Evolutionary conservation across 192 early-diverging fungal genomes (phyloP).

Genomic region (Umbelopsis isabellina): DNA sequence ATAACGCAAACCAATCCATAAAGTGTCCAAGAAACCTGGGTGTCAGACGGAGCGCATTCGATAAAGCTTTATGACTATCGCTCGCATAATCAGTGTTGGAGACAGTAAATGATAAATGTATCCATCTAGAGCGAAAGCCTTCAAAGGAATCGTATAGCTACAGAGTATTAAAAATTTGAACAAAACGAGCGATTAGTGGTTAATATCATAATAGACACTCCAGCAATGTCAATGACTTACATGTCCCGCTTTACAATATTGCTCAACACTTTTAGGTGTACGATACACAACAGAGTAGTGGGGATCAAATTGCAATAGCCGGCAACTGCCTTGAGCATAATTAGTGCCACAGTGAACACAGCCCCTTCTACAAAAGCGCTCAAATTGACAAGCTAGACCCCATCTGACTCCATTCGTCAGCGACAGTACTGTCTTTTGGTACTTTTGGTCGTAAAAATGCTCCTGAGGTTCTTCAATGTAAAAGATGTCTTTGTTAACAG

Average conservation of each 20-base stretch:
- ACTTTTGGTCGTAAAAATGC: conserved; percentile 11
- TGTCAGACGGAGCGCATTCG: conserved; percentile 39
- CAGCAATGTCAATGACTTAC: conserved; percentile 1
- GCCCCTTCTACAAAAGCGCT: conserved; percentile 21
- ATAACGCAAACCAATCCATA: conserved; percentile 28
- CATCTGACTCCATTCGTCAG: conserved; percentile 35
- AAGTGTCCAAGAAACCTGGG: conserved; percentile 37
- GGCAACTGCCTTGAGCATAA: conserved; percentile 22
- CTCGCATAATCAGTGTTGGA: conserved; percentile 10
- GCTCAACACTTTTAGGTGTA: conserved; percentile 27
- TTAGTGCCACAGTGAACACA: not conserved
- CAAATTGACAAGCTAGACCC: conserved; percentile 42
- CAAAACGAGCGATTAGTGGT: too few species aligned
- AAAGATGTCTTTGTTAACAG: not conserved
- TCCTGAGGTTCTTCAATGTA: conserved; percentile 16
- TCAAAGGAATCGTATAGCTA: conserved; percentile 39
- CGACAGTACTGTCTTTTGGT: conserved; percentile 33
- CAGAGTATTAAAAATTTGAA: not conserved
- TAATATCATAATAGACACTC: too few species aligned
- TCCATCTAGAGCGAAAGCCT: conserved; percentile 42
- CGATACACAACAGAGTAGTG: conserved; percentile 39
- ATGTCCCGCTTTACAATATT: conserved; percentile 10
- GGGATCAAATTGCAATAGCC: conserved; percentile 27
- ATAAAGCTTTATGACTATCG: not conserved
- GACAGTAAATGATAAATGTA: conserved; percentile 43